These are phyloP conservation scores for Ampelomyces quisqualis DNA, from an alignment of 2,329 filamentous ascomycete species.

Conservation along the genomic window DNA sequence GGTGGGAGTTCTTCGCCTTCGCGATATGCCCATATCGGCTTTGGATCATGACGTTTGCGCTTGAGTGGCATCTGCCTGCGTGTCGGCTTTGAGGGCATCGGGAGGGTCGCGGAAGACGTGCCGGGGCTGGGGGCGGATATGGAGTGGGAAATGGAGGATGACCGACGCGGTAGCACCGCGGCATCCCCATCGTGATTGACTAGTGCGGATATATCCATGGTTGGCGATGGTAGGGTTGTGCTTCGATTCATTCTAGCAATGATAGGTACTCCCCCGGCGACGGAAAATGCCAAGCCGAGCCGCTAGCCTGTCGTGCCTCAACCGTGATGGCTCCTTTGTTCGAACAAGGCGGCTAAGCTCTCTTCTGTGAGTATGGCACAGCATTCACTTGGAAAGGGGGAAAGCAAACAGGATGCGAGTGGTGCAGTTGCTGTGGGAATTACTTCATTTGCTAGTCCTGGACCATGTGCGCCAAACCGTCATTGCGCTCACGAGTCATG, in stretches of 20 bases:
- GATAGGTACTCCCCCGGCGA: not conserved
- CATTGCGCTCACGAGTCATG: slow-evolving; percentile 31
- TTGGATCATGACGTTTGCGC: slow-evolving; percentile 41
- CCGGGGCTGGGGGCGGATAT: slow-evolving; percentile 33
- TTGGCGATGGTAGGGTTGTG: slow-evolving; percentile 29
- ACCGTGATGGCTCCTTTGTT: slow-evolving; percentile 1
- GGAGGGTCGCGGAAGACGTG: slow-evolving; percentile 31
- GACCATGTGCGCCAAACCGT: slow-evolving; percentile 23
- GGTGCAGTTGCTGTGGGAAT: slow-evolving; percentile 6
- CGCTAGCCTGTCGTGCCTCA: slow-evolving; percentile 5
- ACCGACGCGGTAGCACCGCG: slow-evolving; percentile 35
- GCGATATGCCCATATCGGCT: slow-evolving; percentile 41
- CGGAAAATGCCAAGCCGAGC: slow-evolving; percentile 10
- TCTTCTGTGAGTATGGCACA: no score
- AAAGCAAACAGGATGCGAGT: not conserved
- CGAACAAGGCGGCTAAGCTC: not conserved
- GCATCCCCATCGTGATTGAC: slow-evolving; percentile 37
- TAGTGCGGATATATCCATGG: slow-evolving; percentile 41
- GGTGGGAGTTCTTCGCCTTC: slow-evolving; percentile 31
- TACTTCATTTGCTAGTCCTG: slow-evolving; percentile 27
- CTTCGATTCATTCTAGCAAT: slow-evolving; percentile 17
- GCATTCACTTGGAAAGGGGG: no score
- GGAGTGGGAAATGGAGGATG: slow-evolving; percentile 31
- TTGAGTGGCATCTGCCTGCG: slow-evolving; percentile 33
- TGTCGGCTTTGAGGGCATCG: slow-evolving; percentile 25